Conservation (phyloP, 129 eudicot species). For the Calendula officinalis region DNA sequence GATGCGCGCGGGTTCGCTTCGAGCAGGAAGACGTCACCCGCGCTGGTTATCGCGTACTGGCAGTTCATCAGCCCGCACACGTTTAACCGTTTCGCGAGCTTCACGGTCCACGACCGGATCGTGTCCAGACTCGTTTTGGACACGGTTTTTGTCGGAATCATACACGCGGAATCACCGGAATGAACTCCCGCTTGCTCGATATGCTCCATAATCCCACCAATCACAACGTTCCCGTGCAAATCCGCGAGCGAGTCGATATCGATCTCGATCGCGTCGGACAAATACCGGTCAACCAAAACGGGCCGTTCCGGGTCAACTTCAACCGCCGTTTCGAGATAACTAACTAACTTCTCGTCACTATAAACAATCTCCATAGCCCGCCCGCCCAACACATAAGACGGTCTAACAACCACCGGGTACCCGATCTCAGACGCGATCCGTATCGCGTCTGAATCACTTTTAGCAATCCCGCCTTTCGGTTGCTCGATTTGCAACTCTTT, state of each 20-base stretch:
- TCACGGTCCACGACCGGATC: constrained; percentile 88
- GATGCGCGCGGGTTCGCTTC: constrained; percentile 98
- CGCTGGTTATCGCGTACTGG: constrained; percentile 75
- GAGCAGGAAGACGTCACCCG: constrained; percentile 80
- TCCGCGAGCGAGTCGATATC: constrained; percentile 92
- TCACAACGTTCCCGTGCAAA: constrained; percentile 81
- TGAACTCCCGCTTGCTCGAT: constrained; percentile 98
- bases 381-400: constrained; percentile 94
- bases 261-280: constrained; percentile 85
- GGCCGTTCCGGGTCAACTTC: constrained; percentile 94
- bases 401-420: constrained; percentile 94
- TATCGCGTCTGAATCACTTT: constrained; percentile 84
- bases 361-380: constrained; percentile 98
- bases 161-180: constrained; percentile 96
- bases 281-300: constrained; percentile 75
- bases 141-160: constrained; percentile 80
- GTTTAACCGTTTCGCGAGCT: constrained; percentile 71
- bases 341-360: constrained; percentile 71
- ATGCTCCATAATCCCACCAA: constrained; percentile 99
- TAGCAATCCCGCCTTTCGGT: constrained; percentile 97
- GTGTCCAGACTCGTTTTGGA: constrained; percentile 62
- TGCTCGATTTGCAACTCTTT: constrained; percentile 79
- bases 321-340: constrained; percentile 81
- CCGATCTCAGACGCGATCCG: constrained; percentile 84
- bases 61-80: constrained; percentile 98